Conservation (phyloP, 345 rosid genomes). For the Sapria himalayana region DNA sequence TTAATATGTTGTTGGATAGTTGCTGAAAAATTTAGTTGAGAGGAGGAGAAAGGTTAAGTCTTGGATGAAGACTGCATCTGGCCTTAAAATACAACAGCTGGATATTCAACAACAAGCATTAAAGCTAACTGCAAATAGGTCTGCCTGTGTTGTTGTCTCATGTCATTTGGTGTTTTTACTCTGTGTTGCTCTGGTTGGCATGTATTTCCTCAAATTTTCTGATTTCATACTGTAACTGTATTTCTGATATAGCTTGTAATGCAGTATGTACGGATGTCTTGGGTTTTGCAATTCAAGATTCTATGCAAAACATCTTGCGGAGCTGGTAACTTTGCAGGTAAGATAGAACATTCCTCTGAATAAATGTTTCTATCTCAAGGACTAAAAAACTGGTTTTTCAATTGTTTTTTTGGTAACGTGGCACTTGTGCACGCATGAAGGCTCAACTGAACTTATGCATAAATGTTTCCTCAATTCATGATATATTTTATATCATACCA, state of each 20-base stretch:
- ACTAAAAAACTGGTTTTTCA: no score
- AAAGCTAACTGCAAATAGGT: conserved; percentile 97
- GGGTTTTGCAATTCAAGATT: conserved; percentile 96
- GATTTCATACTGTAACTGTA: conserved; percentile 3
- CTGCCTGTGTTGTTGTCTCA: conserved; percentile 9
- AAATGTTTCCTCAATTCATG: no score
- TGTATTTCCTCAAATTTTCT: not conserved
- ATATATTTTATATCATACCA: no score
- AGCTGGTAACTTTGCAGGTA: conserved; percentile 82
- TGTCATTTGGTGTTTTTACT: not conserved
- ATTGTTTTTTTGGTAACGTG: no score
- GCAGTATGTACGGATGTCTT: conserved; percentile 99
- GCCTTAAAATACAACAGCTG: conserved; percentile 64
- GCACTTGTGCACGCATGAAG: no score
- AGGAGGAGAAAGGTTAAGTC: conserved; percentile 72
- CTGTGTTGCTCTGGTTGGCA: not conserved
- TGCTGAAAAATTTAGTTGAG: conserved; percentile 73
- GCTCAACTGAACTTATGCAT: no score
- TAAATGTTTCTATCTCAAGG: no score
- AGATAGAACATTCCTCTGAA: no score
- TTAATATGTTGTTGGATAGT: conserved; percentile 21
- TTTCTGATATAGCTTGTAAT: conserved; percentile 6
- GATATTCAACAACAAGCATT: conserved; percentile 96
- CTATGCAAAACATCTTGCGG: conserved; percentile 96
- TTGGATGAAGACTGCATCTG: conserved; percentile 68